Conservation (phyloP, 1,284 basidiomycete genomes). For the Irpex rosettiformis region DNA sequence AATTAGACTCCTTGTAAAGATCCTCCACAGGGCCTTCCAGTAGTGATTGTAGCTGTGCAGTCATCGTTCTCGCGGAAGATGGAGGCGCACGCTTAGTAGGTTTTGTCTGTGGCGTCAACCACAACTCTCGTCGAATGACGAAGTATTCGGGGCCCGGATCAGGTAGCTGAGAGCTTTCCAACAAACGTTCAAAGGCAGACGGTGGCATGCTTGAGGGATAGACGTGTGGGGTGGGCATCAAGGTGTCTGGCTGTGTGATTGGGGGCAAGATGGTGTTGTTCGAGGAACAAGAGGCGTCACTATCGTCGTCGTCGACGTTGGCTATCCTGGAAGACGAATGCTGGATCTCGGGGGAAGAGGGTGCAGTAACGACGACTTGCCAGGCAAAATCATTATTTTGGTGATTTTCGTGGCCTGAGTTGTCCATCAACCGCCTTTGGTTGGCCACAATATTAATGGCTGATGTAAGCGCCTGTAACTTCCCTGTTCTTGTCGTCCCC, state of each 20-base stretch:
- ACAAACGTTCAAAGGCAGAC: conserved; percentile 36
- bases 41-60: conserved; percentile 46
- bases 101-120: conserved; percentile 39
- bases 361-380: conserved; percentile 25
- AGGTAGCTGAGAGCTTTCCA: conserved; percentile 41
- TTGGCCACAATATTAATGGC: neutral
- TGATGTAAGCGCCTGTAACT: conserved; percentile 12
- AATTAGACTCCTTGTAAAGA: conserved; percentile 41
- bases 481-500: conserved; percentile 2
- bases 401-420: conserved; percentile 5
- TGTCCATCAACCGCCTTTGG: conserved; percentile 7
- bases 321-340: conserved; percentile 3
- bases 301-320: conserved; percentile 1
- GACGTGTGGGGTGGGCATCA: conserved; percentile 2
- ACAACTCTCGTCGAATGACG: conserved; percentile 54
- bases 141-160: conserved; percentile 63
- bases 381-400: conserved; percentile 10
- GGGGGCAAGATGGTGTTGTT: neutral
- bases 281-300: neutral
- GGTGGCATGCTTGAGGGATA: neutral
- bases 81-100: conserved; percentile 18
- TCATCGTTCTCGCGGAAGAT: conserved; percentile 26
- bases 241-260: conserved; percentile 1
- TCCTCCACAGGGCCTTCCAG: conserved; percentile 49
- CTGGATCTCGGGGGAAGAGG: conserved; percentile 24